Evolutionary conservation across 352 stramenopile species (phyloP).

Genomic region (Aphanomyces astaci): DNA sequence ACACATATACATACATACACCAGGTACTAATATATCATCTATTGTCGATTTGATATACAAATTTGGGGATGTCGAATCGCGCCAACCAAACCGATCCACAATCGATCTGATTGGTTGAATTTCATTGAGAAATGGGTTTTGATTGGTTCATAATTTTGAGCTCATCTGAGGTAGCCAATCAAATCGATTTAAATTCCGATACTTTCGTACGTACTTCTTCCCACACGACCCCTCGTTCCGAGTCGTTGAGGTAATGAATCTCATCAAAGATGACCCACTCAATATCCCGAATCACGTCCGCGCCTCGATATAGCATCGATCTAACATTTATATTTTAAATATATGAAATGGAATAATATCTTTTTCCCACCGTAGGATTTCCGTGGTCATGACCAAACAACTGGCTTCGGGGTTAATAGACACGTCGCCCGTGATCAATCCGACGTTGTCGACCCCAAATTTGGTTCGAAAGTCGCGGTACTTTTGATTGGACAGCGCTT

Average conservation of each 20-base stretch:
- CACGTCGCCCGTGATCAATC: conserved; percentile 99
- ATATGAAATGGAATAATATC: too few species aligned
- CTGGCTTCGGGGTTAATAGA: conserved; percentile 98
- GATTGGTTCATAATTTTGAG: too few species aligned
- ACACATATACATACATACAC: too few species aligned
- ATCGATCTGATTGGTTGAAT: too few species aligned
- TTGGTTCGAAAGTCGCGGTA: conserved; percentile 96
- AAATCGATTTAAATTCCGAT: conserved; percentile 5
- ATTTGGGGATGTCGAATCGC: too few species aligned
- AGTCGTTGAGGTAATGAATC: conserved; percentile 99
- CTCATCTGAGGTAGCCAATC: too few species aligned
- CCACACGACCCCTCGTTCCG: conserved; percentile 96
- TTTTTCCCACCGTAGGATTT: conserved; percentile 96
- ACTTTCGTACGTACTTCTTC: conserved; percentile 78
- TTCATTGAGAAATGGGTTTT: too few species aligned
- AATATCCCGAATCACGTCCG: conserved; percentile 97
- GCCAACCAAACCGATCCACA: too few species aligned
- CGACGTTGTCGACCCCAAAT: conserved; percentile 90
- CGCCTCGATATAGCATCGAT: conserved; percentile 98
- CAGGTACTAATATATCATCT: too few species aligned
- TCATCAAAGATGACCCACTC: conserved; percentile 99
- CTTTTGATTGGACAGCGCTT: conserved; percentile 99
- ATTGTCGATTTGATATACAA: too few species aligned
- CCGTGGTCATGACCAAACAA: conserved; percentile 96
- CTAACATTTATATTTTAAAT: too few species aligned